These are phyloP conservation scores for Ilyonectria destructans DNA, from an alignment of 2,329 filamentous ascomycete species.

Conservation along the genomic window DNA sequence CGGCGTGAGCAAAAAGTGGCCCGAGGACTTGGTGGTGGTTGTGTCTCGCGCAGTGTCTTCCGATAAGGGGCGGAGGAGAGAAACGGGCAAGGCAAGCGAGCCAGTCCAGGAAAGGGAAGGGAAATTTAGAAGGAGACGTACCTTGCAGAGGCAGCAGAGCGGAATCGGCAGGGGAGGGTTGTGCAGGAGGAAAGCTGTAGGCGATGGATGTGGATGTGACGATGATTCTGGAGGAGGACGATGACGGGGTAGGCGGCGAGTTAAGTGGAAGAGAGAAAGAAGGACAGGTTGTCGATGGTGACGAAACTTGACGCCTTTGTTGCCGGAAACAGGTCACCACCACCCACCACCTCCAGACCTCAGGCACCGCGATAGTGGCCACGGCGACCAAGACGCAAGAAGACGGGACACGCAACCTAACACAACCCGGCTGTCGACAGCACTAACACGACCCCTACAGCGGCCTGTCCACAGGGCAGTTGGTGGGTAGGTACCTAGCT, in stretches of 20 bases:
- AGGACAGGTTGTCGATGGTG: constrained; percentile 33
- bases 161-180: constrained; percentile 13
- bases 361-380: constrained; percentile 6
- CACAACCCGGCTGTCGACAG: too few relatives aligned
- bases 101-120: constrained; percentile 37
- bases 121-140: constrained; percentile 29
- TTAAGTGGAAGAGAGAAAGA: constrained; percentile 1
- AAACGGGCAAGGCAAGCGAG: constrained; percentile 46
- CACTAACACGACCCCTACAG: too few relatives aligned
- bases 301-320: constrained; percentile 28
- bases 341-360: constrained; percentile 2
- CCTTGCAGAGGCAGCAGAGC: constrained; percentile 21
- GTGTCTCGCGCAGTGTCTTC: constrained; percentile 32
- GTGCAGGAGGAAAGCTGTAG: not conserved
- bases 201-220: not conserved
- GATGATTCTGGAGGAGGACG: not conserved
- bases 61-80: constrained; percentile 47
- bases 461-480: not conserved
- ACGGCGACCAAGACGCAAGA: constrained; percentile 7
- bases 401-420: not conserved
- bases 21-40: constrained; percentile 41
- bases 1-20: constrained; percentile 48
- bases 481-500: too few relatives aligned
- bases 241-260: not conserved
- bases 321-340: constrained; percentile 11